Base-by-base conservation (phyloP, 129 eudicot genomes). In the Solidago caesia region DNA sequence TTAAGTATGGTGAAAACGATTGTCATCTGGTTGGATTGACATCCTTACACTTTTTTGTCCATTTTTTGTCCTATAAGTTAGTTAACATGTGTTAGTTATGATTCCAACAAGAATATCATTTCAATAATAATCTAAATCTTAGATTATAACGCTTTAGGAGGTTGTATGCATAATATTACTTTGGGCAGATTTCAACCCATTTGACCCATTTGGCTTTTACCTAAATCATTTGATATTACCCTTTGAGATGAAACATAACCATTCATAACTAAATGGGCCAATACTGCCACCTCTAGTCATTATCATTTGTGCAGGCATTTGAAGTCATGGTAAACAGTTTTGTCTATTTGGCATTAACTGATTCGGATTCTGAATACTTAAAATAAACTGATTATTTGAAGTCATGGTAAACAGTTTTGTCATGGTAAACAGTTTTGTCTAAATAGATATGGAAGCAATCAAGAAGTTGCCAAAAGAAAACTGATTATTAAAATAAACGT, bases 261-360 rank as follows among this genome's bases (percentile, higher is more conserved):
- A 0, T 33, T 56, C 11, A 10, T 56, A 56, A n/a, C 10, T 1
- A 56, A 56, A n/a, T 56, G 61, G 10, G 21, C 8, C 21, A 21
- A 56, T 6, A 56, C 61, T 56, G 61, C 61, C 29, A 56, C 61
- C 27, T 16, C 29, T 15, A 16, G 61, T 68, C 55, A 45, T 67
- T 68, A 68, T 70, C 47, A 39, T 70, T 70, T 52, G 62, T 70
- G 47, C 9, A 70, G 33, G 27, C 7, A 49, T 53, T 33, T 46
- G 12, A 48, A 48, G 60, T 48, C 21, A 29, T 27, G 43, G 60
- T 48, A 68, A 65, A 8, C 2, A 6, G 67, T 62, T 26, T 33
- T 5, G 4, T 10, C 44, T 27, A 62, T 62, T 25, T 47, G 60
- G 58, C 16, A 68, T 12, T 47, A 68, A n/a, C 53, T 68, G 8